Conservation (phyloP, 78 protist genomes). For the Tieghemostelium lacteum region DNA sequence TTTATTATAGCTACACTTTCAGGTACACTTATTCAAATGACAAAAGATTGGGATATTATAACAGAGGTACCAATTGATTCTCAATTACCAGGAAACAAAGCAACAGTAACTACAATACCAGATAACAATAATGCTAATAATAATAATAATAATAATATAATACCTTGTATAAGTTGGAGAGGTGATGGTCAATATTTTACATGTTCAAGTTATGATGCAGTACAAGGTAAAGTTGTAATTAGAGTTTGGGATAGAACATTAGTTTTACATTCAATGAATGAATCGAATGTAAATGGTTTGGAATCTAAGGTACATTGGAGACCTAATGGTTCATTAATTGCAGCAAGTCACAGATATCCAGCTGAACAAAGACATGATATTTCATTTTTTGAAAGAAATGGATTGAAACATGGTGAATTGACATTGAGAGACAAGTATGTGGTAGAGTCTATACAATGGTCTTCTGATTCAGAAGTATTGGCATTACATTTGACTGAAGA, state of each 20-base stretch:
- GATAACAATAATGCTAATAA: background rate
- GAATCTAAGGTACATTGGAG: constrained; percentile 56
- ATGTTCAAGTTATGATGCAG: constrained; percentile 25
- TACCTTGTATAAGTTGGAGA: constrained; percentile 74
- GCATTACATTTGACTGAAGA: constrained; percentile 28
- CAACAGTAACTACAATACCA: background rate
- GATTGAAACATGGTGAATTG: constrained; percentile 84
- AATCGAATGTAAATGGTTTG: constrained; percentile 28
- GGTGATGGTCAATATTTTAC: constrained; percentile 83
- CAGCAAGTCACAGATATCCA: constrained; percentile 19
- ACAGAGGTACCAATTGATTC: constrained; percentile 63
- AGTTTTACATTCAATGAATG: constrained; percentile 33
- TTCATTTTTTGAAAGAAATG: constrained; percentile 81
- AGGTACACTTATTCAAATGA: constrained; percentile 75
- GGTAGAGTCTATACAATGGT: constrained; percentile 56
- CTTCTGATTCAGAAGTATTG: constrained; percentile 55
- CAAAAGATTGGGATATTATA: constrained; percentile 83
- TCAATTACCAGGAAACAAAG: constrained; percentile 37
- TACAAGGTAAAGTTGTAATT: background rate
- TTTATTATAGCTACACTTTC: constrained; percentile 61
- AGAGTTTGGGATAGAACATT: constrained; percentile 76
- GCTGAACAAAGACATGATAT: constrained; percentile 51
- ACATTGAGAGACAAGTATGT: background rate
- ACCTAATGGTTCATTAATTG: constrained; percentile 67
- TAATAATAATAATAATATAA: background rate